phyloP scores from a whole-genome alignment of 2,329 filamentous ascomycete genomes.

The Aspergillus sp. region DNA sequence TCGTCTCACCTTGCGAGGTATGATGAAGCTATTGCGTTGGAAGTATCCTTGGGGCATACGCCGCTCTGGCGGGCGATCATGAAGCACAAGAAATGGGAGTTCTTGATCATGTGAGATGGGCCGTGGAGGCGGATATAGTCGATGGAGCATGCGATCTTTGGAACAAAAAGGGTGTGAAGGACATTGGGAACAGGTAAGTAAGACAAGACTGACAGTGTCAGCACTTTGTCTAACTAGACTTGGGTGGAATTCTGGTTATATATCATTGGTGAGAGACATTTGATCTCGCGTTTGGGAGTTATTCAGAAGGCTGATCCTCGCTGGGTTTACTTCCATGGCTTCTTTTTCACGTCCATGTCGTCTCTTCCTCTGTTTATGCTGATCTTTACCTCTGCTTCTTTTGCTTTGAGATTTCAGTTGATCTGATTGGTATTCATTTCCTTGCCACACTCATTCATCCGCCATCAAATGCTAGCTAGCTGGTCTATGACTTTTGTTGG shows the following conservation, averaged over 20 bases:
- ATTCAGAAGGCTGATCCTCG: no score
- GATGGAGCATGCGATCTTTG: no score
- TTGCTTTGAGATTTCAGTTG: neutral
- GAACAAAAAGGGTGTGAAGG: no score
- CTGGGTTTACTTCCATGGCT: no score
- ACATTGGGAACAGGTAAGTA: neutral
- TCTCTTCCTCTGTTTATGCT: conserved; percentile 68
- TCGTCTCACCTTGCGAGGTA: no score
- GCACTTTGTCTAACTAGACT: conserved; percentile 46
- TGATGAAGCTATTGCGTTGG: no score
- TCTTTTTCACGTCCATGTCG: no score
- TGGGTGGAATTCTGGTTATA: neutral
- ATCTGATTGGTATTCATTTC: neutral
- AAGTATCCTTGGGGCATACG: neutral
- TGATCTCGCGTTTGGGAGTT: no score
- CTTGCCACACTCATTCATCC: neutral
- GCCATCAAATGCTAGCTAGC: neutral
- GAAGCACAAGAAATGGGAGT: conserved; percentile 75
- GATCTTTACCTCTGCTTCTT: neutral
- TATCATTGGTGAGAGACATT: no score
- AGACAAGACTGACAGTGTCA: neutral
- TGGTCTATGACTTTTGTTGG: neutral
- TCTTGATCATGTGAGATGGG: conserved; percentile 3
- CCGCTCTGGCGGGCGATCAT: conserved; percentile 93
- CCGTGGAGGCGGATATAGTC: no score